These are phyloP conservation scores for Wickerhamiella infanticola DNA, from an alignment of 1,139 yeast species.

Conservation along the genomic window DNA sequence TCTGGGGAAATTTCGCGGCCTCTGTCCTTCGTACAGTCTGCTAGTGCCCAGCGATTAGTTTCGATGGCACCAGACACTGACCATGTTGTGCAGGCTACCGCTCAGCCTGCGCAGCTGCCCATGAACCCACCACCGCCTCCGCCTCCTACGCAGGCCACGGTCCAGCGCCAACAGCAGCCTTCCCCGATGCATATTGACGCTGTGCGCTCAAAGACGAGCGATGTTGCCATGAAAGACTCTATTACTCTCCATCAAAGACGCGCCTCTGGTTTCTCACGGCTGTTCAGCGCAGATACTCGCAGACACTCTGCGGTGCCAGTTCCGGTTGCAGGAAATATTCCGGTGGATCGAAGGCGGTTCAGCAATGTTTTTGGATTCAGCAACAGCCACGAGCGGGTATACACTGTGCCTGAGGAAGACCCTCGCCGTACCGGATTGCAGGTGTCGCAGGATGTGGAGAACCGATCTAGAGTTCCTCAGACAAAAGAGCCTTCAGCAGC, in stretches of 20 bases:
- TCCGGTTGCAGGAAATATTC: neutral
- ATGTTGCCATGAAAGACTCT: neutral
- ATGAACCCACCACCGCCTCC: neutral
- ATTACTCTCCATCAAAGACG: neutral
- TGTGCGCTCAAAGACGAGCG: neutral
- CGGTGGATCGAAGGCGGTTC: neutral
- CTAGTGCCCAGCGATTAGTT: constrained; percentile 4
- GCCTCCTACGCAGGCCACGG: neutral
- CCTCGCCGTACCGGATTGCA: neutral
- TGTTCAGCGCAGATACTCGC: neutral
- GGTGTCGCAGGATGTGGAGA: neutral
- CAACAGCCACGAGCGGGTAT: neutral
- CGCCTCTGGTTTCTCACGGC: neutral
- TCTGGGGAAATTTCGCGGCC: constrained; percentile 26
- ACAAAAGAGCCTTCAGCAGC: constrained; percentile 10
- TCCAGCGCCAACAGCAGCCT: neutral
- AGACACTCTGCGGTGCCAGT: constrained; percentile 1
- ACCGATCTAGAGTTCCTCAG: constrained; percentile 2
- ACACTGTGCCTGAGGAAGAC: neutral
- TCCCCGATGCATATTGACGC: neutral
- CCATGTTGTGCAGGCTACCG: neutral
- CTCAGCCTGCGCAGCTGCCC: neutral
- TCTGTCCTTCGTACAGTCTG: constrained; percentile 8
- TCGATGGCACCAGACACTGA: neutral
- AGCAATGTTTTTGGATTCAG: neutral